Percentiles rank a stretch among this genome's conserved stretches.
Conservation (phyloP, 805 yeast species). For the Grigorovia yakushimaensis region DNA sequence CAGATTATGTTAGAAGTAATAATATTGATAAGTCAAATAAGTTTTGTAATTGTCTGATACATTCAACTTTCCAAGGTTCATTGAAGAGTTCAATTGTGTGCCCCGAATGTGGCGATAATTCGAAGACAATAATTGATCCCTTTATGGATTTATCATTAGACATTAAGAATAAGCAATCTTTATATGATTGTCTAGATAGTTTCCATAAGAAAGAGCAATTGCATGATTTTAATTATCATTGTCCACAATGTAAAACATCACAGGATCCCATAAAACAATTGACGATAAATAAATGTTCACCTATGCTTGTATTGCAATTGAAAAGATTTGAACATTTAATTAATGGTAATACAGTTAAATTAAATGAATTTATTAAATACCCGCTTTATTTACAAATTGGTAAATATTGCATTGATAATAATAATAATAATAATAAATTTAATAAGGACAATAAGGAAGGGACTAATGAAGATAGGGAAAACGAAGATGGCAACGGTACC, state of each 20-base stretch:
- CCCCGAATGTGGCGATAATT: constrained; percentile 50
- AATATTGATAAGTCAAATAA: constrained; percentile 6
- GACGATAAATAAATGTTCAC: constrained; percentile 58
- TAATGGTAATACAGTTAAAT: constrained; percentile 45
- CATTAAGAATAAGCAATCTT: constrained; percentile 36
- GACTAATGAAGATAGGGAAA: too few relatives aligned
- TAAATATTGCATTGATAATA: constrained; percentile 35
- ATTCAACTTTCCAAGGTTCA: constrained; percentile 73
- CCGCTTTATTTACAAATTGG: constrained; percentile 68
- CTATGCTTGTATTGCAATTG: constrained; percentile 73
- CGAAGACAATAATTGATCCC: constrained; percentile 71
- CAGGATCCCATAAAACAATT: constrained; percentile 68
- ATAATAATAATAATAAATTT: constrained; percentile 4
- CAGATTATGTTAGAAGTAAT: constrained; percentile 20
- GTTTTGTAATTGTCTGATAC: constrained; percentile 69
- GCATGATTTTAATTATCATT: constrained; percentile 57
- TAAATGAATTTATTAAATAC: constrained; percentile 63
- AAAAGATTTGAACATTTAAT: constrained; percentile 48
- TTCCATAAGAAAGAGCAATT: constrained; percentile 72
- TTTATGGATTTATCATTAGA: constrained; percentile 83
- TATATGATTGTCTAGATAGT: constrained; percentile 60
- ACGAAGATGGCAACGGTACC: too few relatives aligned
- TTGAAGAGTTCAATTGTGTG: constrained; percentile 75
- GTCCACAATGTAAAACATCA: constrained; percentile 52
- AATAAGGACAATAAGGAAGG: too few relatives aligned